Percentiles rank a stretch among this genome's conserved stretches.
Conservation (phyloP, 257 asterid genomes). For the Solanum sejunctum region DNA sequence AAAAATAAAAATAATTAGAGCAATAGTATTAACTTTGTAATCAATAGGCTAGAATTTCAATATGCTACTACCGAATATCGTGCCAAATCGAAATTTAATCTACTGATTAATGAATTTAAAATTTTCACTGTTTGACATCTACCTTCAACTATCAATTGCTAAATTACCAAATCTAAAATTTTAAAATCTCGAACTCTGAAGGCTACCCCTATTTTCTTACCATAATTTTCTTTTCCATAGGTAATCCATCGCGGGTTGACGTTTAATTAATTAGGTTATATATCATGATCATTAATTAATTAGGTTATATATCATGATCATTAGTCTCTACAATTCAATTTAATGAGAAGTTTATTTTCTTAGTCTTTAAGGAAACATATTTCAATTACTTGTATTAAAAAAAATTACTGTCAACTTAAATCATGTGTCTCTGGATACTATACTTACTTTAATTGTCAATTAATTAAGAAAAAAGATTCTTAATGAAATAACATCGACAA, state of each 20-base stretch:
- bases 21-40: no score
- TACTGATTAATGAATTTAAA: no score
- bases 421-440: background rate
- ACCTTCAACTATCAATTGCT: no score
- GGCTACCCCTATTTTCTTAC: no score
- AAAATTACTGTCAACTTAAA: background rate
- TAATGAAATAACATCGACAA: background rate
- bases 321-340: background rate
- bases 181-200: no score
- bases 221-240: background rate
- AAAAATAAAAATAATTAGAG: no score
- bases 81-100: no score
- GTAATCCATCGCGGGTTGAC: background rate
- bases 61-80: no score
- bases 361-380: background rate
- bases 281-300: background rate
- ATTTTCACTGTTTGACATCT: no score
- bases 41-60: no score
- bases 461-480: background rate
- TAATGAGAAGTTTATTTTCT: background rate
- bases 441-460: background rate
- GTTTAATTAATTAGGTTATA: background rate
- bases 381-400: background rate
- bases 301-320: background rate
- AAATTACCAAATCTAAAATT: no score